A percentile compares a stretch with the other conserved stretches of the same genome.
Conservation (phyloP, 2,329 filamentous ascomycete species). For the Trichoderma sp. region DNA sequence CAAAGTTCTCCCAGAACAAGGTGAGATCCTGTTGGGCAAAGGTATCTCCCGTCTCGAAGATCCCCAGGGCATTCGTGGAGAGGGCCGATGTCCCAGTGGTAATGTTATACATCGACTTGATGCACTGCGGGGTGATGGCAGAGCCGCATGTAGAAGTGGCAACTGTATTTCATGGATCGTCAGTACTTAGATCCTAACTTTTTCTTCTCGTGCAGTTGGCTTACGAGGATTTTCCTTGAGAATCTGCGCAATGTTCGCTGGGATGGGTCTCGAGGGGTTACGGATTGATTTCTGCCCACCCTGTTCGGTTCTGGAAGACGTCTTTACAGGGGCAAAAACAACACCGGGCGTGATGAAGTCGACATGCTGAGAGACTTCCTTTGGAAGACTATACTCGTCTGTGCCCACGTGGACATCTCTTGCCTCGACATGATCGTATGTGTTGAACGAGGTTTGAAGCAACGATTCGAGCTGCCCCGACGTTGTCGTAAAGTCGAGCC, state of each 20-base stretch:
- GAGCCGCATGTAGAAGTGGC: conserved; percentile 47
- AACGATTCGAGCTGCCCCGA: conserved; percentile 56
- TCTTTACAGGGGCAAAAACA: conserved; percentile 19
- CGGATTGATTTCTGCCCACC: not conserved
- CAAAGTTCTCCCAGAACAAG: conserved; percentile 50
- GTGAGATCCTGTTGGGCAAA: conserved; percentile 55
- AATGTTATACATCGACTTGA: conserved; percentile 52
- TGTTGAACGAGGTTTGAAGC: conserved; percentile 55
- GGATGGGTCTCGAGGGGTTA: not conserved
- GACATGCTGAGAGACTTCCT: conserved; percentile 42
- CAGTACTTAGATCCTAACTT: not conserved
- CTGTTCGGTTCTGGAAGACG: not conserved
- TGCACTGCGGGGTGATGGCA: conserved; percentile 60
- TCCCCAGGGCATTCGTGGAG: conserved; percentile 52
- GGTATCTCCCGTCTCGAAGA: conserved; percentile 57
- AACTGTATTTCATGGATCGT: not conserved
- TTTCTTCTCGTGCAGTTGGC: not conserved
- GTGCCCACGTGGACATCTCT: conserved; percentile 45
- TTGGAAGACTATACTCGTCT: conserved; percentile 47
- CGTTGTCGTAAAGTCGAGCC: conserved; percentile 58
- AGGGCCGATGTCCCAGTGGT: conserved; percentile 42
- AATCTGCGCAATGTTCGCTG: conserved; percentile 5
- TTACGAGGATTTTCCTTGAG: conserved; percentile 15
- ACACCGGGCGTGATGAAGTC: conserved; percentile 49
- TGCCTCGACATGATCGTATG: conserved; percentile 47